These are phyloP conservation scores for Tetramitus jugosus DNA, from an alignment of 208 protist species.

Conservation along the genomic window DNA sequence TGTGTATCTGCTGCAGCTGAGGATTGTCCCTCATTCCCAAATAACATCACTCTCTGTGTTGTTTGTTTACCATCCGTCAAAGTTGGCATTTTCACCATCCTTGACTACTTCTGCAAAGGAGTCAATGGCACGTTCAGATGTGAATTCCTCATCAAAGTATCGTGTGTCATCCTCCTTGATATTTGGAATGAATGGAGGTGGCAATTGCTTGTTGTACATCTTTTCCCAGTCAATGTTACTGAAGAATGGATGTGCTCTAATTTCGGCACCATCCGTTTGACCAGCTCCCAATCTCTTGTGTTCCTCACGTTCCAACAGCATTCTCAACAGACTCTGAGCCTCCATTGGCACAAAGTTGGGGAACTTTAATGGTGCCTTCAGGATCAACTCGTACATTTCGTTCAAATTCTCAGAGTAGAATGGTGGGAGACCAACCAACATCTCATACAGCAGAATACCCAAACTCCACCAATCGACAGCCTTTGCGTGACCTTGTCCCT, in stretches of 20 bases:
- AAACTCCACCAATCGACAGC: constrained; percentile 66
- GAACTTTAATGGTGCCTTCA: neutral
- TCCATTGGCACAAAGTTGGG: neutral
- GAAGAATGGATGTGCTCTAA: constrained; percentile 20
- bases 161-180: neutral
- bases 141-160: constrained; percentile 16
- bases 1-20: too few species aligned
- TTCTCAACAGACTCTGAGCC: neutral
- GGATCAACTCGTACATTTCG: constrained; percentile 23
- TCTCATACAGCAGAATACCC: constrained; percentile 64
- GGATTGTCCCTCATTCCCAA: too few species aligned
- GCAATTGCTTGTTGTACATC: neutral
- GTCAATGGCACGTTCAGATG: neutral
- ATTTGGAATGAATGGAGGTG: constrained; percentile 5
- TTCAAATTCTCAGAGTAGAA: constrained; percentile 47
- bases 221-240: constrained; percentile 12
- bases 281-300: neutral
- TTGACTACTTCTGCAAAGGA: neutral
- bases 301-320: constrained; percentile 6
- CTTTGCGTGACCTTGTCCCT: constrained; percentile 47
- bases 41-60: too few species aligned
- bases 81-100: neutral
- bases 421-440: constrained; percentile 56
- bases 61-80: too few species aligned
- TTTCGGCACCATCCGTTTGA: neutral